Percentiles rank a stretch among this genome's conserved stretches.
These are phyloP conservation scores for Rhodotorula sp. DNA, from an alignment of 1,284 basidiomycete genomes.

Conservation along the genomic window DNA sequence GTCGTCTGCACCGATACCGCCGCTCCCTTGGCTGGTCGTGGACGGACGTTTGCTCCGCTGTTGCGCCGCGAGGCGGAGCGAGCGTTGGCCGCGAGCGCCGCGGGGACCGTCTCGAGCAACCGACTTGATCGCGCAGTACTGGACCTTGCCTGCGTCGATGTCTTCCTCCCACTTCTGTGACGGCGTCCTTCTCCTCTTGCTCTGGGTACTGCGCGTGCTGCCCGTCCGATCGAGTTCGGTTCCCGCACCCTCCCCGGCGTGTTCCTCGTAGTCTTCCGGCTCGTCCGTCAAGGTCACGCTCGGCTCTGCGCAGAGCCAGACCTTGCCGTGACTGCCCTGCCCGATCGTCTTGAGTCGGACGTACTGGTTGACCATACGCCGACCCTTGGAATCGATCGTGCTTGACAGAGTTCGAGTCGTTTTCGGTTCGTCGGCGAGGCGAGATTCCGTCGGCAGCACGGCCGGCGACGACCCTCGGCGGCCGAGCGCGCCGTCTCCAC, in stretches of 20 bases:
- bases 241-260: background rate
- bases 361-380: slow-evolving; percentile 46
- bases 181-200: slow-evolving; percentile 1
- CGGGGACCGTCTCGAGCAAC: slow-evolving; percentile 42
- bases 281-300: slow-evolving; percentile 22
- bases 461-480: slow-evolving; percentile 22
- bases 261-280: slow-evolving; percentile 10
- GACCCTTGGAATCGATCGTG: slow-evolving; percentile 41
- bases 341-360: slow-evolving; percentile 44
- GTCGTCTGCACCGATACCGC: slow-evolving; percentile 55
- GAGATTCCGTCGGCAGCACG: slow-evolving; percentile 3
- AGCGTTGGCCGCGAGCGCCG: slow-evolving; percentile 25
- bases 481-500: background rate
- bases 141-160: slow-evolving; percentile 37
- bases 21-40: slow-evolving; percentile 29
- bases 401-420: slow-evolving; percentile 42
- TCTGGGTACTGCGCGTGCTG: background rate
- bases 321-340: slow-evolving; percentile 44
- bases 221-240: background rate
- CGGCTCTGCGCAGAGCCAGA: slow-evolving; percentile 47
- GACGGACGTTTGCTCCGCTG: slow-evolving; percentile 23
- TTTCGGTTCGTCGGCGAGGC: slow-evolving; percentile 26
- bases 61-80: slow-evolving; percentile 32
- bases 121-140: slow-evolving; percentile 44
- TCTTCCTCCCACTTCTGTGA: slow-evolving; percentile 35